A percentile compares a stretch with the other conserved stretches of the same genome.
Evolutionary conservation across 2,329 filamentous ascomycete genomes (phyloP).

Genomic region (Epichloe sibirici): DNA sequence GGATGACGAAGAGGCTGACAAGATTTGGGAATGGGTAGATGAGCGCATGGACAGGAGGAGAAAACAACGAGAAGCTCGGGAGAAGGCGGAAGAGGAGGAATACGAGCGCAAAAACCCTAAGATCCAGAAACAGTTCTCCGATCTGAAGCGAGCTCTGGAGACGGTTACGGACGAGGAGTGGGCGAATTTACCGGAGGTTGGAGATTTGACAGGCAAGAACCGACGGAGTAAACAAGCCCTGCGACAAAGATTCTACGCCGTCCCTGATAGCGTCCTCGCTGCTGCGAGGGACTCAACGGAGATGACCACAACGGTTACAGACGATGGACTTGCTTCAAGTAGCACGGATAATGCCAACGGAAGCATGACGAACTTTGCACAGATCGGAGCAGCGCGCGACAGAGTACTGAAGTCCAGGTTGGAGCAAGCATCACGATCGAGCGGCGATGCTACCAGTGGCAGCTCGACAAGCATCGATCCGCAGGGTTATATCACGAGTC

Average conservation of each 20-base stretch:
- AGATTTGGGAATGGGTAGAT: conserved; percentile 90
- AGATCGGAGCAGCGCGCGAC: conserved; percentile 91
- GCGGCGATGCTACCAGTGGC: conserved; percentile 55
- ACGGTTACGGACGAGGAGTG: conserved; percentile 91
- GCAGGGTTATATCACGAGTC: conserved; percentile 87
- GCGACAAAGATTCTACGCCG: conserved; percentile 82
- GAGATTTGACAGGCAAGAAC: conserved; percentile 92
- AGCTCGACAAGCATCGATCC: conserved; percentile 87
- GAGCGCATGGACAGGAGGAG: conserved; percentile 93
- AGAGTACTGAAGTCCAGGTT: conserved; percentile 91
- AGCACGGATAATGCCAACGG: conserved; percentile 50
- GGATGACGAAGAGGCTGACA: conserved; percentile 94
- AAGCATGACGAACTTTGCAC: conserved; percentile 94
- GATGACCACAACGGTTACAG: conserved; percentile 77
- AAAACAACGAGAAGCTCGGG: conserved; percentile 86
- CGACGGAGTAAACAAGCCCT: conserved; percentile 72
- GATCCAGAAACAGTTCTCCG: conserved; percentile 94
- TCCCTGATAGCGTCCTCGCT: conserved; percentile 89
- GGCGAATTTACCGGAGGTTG: conserved; percentile 89
- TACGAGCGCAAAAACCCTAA: conserved; percentile 97
- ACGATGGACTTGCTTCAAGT: conserved; percentile 49
- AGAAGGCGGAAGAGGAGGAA: conserved; percentile 81
- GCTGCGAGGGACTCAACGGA: conserved; percentile 71
- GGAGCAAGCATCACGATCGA: conserved; percentile 70
- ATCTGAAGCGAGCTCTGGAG: conserved; percentile 80